Evolutionary conservation across 768 basidiomycete species (phyloP).

Genomic region (Suillus variegatus): DNA sequence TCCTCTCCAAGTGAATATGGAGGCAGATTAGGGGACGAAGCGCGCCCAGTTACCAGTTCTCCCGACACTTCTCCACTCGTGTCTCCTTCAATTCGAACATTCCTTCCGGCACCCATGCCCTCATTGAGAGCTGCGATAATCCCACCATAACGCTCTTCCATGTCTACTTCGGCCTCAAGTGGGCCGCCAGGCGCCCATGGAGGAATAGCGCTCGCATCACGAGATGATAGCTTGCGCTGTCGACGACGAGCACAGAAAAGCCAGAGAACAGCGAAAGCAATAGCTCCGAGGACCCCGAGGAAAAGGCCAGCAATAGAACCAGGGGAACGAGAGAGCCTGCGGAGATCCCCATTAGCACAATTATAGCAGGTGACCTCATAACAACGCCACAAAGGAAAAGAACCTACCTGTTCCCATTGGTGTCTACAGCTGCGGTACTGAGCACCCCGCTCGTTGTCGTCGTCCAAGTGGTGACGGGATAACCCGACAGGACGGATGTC

Average conservation of each 20-base stretch:
- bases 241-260: slow-evolving; percentile 34
- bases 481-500: slow-evolving; percentile 19
- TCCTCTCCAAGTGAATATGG: slow-evolving; percentile 9
- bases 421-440: slow-evolving; percentile 21
- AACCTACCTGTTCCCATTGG: slow-evolving; percentile 18
- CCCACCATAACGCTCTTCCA: slow-evolving; percentile 29
- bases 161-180: slow-evolving; percentile 26
- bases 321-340: slow-evolving; percentile 19
- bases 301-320: slow-evolving; percentile 25
- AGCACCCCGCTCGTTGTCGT: slow-evolving; percentile 23
- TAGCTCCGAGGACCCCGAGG: slow-evolving; percentile 26
- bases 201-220: slow-evolving; percentile 17
- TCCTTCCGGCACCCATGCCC: slow-evolving; percentile 13
- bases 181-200: slow-evolving; percentile 18
- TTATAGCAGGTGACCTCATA: slow-evolving; percentile 9
- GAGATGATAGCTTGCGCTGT: slow-evolving; percentile 24
- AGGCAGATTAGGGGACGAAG: slow-evolving; percentile 29
- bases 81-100: slow-evolving; percentile 17
- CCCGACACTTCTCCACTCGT: slow-evolving; percentile 25
- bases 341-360: slow-evolving; percentile 8
- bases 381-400: not conserved
- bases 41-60: slow-evolving; percentile 12
- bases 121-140: slow-evolving; percentile 27
- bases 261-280: slow-evolving; percentile 30
- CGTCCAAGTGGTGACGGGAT: slow-evolving; percentile 18